These are phyloP conservation scores for Picea sitchensis DNA, from an alignment of 75 land plant species.

Conservation along the genomic window DNA sequence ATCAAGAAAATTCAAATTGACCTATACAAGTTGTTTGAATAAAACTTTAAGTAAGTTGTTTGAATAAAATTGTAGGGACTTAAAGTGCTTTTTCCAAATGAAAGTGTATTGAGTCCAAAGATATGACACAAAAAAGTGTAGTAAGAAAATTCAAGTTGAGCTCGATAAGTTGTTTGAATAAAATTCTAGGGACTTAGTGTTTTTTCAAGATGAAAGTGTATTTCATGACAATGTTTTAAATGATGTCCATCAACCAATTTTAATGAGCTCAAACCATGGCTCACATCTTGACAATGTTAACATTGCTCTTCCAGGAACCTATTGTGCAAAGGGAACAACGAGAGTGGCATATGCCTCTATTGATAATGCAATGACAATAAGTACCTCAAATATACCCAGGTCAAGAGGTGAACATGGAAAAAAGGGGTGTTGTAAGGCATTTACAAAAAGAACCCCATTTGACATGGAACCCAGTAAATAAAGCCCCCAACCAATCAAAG, in stretches of 20 bases:
- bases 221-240: too few species aligned
- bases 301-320: slow-evolving; percentile 23
- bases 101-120: too few species aligned
- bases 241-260: background rate
- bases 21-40: too few species aligned
- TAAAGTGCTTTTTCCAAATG: too few species aligned
- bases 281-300: background rate
- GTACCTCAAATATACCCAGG: slow-evolving; percentile 56
- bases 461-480: slow-evolving; percentile 71
- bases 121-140: too few species aligned
- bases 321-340: slow-evolving; percentile 58
- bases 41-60: too few species aligned
- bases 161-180: too few species aligned
- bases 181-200: too few species aligned
- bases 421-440: slow-evolving; percentile 53
- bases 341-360: slow-evolving; percentile 68
- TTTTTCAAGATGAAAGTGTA: too few species aligned
- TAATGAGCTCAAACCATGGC: background rate
- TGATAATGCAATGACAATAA: slow-evolving; percentile 68
- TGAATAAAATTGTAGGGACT: too few species aligned
- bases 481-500: slow-evolving; percentile 80
- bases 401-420: slow-evolving; percentile 59
- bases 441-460: slow-evolving; percentile 40
- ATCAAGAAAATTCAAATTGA: too few species aligned
- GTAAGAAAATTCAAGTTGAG: too few species aligned